Base-by-base conservation (phyloP, 1,284 basidiomycete genomes). In the Peniophora sp. region DNA sequence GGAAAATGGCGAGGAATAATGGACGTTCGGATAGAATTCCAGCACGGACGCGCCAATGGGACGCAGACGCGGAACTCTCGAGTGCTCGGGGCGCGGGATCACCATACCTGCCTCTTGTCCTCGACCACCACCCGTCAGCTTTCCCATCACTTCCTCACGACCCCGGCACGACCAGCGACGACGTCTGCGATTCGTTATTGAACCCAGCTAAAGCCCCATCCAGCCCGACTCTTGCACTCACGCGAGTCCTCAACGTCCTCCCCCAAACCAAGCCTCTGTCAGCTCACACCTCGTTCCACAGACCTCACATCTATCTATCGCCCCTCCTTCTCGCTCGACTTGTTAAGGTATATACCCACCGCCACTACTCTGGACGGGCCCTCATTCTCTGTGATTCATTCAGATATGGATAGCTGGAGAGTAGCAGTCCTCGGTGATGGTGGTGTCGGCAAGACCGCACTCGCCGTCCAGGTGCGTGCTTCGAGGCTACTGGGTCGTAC, bases 391-490 rank as follows among this genome's bases (percentile, higher is more conserved):
- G 47, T 50, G 58, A 55, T 24, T 49, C 54, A n/a, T 50, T 14
- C 58, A 78, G 72, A 75, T 67, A 91, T 91, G 88, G 88, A 91
- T 74, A 85, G 81, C 66, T 93, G 89, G 87, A 83, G 89, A 74
- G 83, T 97, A 62, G 93, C 94, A 58, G 92, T 97, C 58, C 79
- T 97, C 52, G 94, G 94, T 58, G 95, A 98, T 71, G 95, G 95
- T 71, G 95, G 95, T 72, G 95, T 97, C 34, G 95, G 95, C 58
- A 98, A 97, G 78, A 97, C 95, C 52, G 95, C 95, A 20, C 70
- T 98, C 63, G 95, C 94, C 57, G 93, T 97, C 48, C 92, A 95
- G 76, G 92, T 91, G 59, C 56, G 84, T 68, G 27, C 49, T 11
- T 25, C 24, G 45, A 45, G 27, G 47, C 46, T 48, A 47, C 53